These are phyloP conservation scores for Dendryphion nanum DNA, from an alignment of 2,329 filamentous ascomycete genomes.

Conservation along the genomic window DNA sequence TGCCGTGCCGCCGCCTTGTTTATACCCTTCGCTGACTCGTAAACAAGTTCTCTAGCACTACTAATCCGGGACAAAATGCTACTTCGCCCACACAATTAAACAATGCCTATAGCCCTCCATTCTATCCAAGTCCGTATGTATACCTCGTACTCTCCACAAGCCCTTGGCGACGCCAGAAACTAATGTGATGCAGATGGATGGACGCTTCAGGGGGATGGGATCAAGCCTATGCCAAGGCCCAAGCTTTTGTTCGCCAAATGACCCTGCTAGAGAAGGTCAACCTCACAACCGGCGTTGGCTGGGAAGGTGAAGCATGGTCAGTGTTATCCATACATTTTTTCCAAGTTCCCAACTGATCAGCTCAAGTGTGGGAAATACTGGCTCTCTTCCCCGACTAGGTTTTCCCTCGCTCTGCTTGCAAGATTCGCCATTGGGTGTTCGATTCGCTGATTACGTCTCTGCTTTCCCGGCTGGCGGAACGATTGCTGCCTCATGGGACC, in stretches of 20 bases:
- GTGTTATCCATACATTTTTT: neutral
- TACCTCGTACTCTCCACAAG: neutral
- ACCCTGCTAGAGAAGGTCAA: slow-evolving; percentile 91
- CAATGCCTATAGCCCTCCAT: slow-evolving; percentile 56
- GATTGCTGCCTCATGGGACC: slow-evolving; percentile 80
- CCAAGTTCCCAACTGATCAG: neutral
- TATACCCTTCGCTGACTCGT: slow-evolving; percentile 21
- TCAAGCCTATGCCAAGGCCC: slow-evolving; percentile 72
- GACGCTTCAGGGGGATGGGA: slow-evolving; percentile 71
- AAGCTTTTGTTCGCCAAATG: slow-evolving; percentile 76
- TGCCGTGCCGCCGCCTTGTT: no score
- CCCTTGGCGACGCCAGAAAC: no score
- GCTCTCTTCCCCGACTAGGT: slow-evolving; percentile 67
- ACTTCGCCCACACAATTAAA: slow-evolving; percentile 18
- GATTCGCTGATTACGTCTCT: slow-evolving; percentile 74
- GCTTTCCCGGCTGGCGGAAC: slow-evolving; percentile 79
- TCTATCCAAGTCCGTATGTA: slow-evolving; percentile 71
- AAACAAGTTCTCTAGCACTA: slow-evolving; percentile 30
- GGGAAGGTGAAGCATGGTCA: slow-evolving; percentile 41
- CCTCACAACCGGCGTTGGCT: slow-evolving; percentile 86
- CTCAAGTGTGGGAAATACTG: slow-evolving; percentile 67
- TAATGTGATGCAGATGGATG: slow-evolving; percentile 60
- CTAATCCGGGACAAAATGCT: slow-evolving; percentile 16
- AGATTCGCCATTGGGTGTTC: slow-evolving; percentile 79
- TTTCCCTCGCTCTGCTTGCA: slow-evolving; percentile 79